Percentiles rank a stretch among this genome's conserved stretches.
phyloP scores from a whole-genome alignment of 192 early-diverging fungal genomes.

The Podila epigama region DNA sequence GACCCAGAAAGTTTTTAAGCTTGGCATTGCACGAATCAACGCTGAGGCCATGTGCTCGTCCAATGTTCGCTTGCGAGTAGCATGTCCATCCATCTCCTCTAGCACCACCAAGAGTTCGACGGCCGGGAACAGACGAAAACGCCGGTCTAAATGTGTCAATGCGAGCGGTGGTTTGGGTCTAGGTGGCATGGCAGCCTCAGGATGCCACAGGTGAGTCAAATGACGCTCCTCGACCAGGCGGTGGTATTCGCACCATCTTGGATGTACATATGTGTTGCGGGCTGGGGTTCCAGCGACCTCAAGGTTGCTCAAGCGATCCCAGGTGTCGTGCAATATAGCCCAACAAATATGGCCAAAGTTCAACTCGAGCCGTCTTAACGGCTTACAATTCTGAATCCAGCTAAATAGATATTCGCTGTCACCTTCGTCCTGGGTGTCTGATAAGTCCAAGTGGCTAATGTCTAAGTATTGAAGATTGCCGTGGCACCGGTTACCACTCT shows the following conservation, averaged over 20 bases:
- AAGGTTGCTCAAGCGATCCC: too few species aligned
- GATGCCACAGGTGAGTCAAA: too few species aligned
- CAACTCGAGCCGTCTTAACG: conserved; percentile 7
- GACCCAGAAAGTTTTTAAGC: too few species aligned
- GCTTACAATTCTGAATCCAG: conserved; percentile 1
- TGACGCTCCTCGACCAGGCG: too few species aligned
- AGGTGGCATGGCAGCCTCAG: not conserved
- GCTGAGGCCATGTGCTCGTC: conserved; percentile 7
- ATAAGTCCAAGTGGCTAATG: conserved; percentile 5
- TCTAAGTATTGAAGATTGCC: conserved; percentile 10
- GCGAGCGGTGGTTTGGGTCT: not conserved
- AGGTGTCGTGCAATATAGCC: too few species aligned
- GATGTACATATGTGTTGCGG: too few species aligned
- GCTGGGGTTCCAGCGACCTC: too few species aligned
- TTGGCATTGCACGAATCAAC: conserved; percentile 16
- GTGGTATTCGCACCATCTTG: too few species aligned
- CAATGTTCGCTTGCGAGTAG: not conserved
- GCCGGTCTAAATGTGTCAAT: not conserved
- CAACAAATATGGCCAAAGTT: too few species aligned
- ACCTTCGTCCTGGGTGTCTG: not conserved
- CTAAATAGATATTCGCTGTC: not conserved
- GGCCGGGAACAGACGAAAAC: conserved; percentile 13
- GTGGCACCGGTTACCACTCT: not conserved
- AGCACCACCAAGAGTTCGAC: conserved; percentile 5
- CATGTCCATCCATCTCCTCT: not conserved